phyloP scores from a whole-genome alignment of 345 rosid genomes.

The Dipteronia dyeriana region DNA sequence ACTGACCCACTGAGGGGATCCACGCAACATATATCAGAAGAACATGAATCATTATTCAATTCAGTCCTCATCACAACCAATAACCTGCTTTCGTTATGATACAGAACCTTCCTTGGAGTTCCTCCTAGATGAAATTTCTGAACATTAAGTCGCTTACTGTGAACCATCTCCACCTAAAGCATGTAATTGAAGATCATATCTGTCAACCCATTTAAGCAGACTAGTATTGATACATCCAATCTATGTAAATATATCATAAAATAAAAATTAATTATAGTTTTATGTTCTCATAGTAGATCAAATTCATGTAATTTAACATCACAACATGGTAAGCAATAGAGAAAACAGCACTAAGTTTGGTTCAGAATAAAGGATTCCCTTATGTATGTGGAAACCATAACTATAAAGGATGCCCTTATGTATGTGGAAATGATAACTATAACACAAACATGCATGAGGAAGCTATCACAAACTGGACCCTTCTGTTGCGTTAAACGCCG shows the following conservation, averaged over 20 bases:
- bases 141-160: conserved; percentile 79
- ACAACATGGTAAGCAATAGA: neutral
- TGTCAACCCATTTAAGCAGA: conserved; percentile 25
- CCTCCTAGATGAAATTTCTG: conserved; percentile 97
- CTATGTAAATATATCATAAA: neutral
- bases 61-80: conserved; percentile 94
- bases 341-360: neutral
- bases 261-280: neutral
- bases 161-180: conserved; percentile 94
- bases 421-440: neutral
- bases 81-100: conserved; percentile 86
- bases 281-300: neutral
- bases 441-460: neutral
- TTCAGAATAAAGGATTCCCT: conserved; percentile 12
- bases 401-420: neutral
- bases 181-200: conserved; percentile 19
- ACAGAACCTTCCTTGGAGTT: conserved; percentile 87
- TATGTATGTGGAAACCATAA: neutral
- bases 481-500: neutral
- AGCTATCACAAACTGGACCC: neutral
- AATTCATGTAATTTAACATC: neutral
- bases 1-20: conserved; percentile 83
- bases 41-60: conserved; percentile 50
- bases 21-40: conserved; percentile 86
- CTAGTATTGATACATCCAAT: conserved; percentile 3